These are phyloP conservation scores for Barnettozyma salicaria DNA, from an alignment of 805 yeast species.

Conservation along the genomic window DNA sequence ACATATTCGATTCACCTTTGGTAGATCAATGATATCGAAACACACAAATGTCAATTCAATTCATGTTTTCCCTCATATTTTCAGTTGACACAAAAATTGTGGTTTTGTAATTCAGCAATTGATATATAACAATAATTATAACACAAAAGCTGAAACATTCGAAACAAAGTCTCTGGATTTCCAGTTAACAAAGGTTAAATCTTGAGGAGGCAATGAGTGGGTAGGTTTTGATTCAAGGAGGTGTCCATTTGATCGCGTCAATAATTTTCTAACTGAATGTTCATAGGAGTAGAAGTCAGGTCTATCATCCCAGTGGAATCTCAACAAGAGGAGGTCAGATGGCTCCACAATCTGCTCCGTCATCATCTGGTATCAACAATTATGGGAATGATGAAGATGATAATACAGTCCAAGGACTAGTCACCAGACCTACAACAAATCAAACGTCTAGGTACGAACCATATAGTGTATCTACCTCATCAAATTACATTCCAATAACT, in stretches of 20 bases:
- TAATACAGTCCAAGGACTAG: slow-evolving; percentile 11
- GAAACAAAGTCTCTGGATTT: no score
- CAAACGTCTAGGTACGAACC: background rate
- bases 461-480: slow-evolving; percentile 3
- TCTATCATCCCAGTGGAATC: slow-evolving; percentile 14
- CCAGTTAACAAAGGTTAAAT: no score
- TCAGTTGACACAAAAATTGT: background rate
- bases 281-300: slow-evolving; percentile 6
- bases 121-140: no score
- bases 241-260: background rate
- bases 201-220: slow-evolving; percentile 1
- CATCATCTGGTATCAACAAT: slow-evolving; percentile 6
- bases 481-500: slow-evolving; percentile 17
- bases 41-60: no score
- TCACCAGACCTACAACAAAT: slow-evolving; percentile 16
- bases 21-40: no score
- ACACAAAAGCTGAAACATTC: no score
- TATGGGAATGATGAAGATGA: slow-evolving; percentile 16
- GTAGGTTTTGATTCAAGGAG: background rate
- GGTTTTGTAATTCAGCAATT: background rate
- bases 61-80: background rate
- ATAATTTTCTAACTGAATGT: background rate
- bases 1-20: no score
- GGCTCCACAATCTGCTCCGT: slow-evolving; percentile 7
- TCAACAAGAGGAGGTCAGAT: slow-evolving; percentile 13